These are phyloP conservation scores for Aspergillus fischeri DNA, from an alignment of 2,329 filamentous ascomycete genomes.

Conservation along the genomic window DNA sequence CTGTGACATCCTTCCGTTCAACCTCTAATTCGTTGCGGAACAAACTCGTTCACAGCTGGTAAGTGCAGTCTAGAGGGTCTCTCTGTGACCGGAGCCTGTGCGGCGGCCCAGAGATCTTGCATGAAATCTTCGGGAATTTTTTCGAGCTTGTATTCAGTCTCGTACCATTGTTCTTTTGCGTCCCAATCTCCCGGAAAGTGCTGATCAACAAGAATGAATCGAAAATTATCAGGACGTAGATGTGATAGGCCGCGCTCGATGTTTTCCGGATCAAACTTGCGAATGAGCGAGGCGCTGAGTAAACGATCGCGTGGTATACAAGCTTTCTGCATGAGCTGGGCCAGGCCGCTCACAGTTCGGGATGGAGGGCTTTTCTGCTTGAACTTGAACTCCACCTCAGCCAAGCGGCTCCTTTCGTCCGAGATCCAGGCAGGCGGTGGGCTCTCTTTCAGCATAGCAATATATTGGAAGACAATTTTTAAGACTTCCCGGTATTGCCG, in stretches of 20 bases:
- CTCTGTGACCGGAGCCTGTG: conserved; percentile 49
- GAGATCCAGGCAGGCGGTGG: conserved; percentile 90
- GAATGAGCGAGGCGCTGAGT: conserved; percentile 73
- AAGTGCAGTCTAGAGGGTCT: conserved; percentile 72
- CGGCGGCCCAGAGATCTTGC: conserved; percentile 63
- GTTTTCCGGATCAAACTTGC: conserved; percentile 70
- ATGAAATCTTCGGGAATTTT: conserved; percentile 74
- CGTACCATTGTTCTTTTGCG: conserved; percentile 93
- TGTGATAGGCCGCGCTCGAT: conserved; percentile 71
- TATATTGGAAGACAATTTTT: conserved; percentile 85
- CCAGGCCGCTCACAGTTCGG: conserved; percentile 80
- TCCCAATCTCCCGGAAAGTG: conserved; percentile 81
- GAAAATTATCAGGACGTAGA: conserved; percentile 83
- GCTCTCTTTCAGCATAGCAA: conserved; percentile 75
- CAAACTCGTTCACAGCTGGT: conserved; percentile 91
- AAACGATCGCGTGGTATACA: conserved; percentile 75
- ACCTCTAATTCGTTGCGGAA: conserved; percentile 87
- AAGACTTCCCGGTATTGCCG: conserved; percentile 77
- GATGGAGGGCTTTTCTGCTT: conserved; percentile 88
- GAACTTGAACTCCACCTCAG: conserved; percentile 92
- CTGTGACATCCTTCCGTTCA: conserved; percentile 83
- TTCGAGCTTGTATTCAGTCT: conserved; percentile 84
- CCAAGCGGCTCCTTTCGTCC: conserved; percentile 82
- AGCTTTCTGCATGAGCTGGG: conserved; percentile 85
- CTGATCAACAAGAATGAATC: conserved; percentile 76